Percentiles rank a stretch among this genome's conserved stretches.
Conservation (phyloP, 805 yeast genomes). For the Metschnikowia colocasiae region DNA sequence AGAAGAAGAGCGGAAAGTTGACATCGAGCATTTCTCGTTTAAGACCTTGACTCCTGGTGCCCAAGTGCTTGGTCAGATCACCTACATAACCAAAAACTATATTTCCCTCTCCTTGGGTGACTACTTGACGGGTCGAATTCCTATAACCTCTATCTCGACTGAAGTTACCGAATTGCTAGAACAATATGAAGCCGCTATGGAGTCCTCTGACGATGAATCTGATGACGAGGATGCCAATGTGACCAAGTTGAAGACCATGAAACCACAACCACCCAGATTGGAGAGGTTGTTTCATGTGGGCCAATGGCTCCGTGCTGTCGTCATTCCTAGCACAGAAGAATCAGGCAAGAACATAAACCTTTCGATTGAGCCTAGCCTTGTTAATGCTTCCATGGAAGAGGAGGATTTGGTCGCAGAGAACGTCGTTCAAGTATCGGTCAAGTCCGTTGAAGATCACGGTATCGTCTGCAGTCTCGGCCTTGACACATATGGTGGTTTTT, state of each 20-base stretch:
- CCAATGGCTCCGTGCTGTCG: slow-evolving; percentile 87
- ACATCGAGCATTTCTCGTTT: slow-evolving; percentile 60
- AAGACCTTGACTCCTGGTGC: slow-evolving; percentile 69
- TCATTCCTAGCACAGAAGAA: slow-evolving; percentile 44
- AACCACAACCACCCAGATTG: slow-evolving; percentile 54
- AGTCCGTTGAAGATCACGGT: slow-evolving; percentile 91
- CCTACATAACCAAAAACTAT: slow-evolving; percentile 57
- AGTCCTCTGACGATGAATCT: slow-evolving; percentile 30
- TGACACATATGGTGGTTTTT: slow-evolving; percentile 59
- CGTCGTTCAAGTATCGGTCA: slow-evolving; percentile 71
- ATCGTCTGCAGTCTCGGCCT: slow-evolving; percentile 69
- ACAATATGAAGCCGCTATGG: slow-evolving; percentile 45
- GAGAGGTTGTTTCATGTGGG: slow-evolving; percentile 59
- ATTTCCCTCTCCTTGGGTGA: slow-evolving; percentile 73
- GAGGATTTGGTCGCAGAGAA: slow-evolving; percentile 65
- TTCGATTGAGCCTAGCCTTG: slow-evolving; percentile 68
- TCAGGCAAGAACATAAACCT: slow-evolving; percentile 53
- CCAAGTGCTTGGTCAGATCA: slow-evolving; percentile 71
- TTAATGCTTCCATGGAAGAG: slow-evolving; percentile 56
- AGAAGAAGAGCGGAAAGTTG: slow-evolving; percentile 30
- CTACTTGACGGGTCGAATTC: slow-evolving; percentile 72
- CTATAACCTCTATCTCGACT: slow-evolving; percentile 67
- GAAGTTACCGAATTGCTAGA: slow-evolving; percentile 58
- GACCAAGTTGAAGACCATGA: slow-evolving; percentile 21
- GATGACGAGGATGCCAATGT: slow-evolving; percentile 30